Conservation (phyloP, 1,284 basidiomycete species). For the Rhodotorula sp. region DNA sequence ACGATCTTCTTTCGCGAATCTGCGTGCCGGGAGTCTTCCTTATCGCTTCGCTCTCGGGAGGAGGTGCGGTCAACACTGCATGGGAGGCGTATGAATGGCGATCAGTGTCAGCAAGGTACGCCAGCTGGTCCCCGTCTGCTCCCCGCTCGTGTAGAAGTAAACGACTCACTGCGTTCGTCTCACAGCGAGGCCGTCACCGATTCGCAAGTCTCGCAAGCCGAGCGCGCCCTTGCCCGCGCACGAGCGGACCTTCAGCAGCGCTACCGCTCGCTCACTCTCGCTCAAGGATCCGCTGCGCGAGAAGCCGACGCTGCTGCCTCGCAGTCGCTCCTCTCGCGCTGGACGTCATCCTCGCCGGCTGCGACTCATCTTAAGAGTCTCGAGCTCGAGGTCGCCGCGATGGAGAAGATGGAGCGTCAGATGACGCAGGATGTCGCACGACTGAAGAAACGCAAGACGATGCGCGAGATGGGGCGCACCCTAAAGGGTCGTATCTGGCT, state of each 20-base stretch:
- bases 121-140: background rate
- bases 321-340: constrained; percentile 34
- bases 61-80: constrained; percentile 52
- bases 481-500: constrained; percentile 49
- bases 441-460: constrained; percentile 47
- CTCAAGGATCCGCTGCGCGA: constrained; percentile 29
- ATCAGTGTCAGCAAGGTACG: constrained; percentile 44
- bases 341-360: constrained; percentile 36
- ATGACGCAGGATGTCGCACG: constrained; percentile 51
- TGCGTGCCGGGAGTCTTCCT: constrained; percentile 52
- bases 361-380: constrained; percentile 47
- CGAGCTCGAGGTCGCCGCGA: constrained; percentile 50
- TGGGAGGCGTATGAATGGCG: constrained; percentile 53
- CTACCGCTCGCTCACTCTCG: constrained; percentile 27
- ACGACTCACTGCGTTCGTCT: background rate
- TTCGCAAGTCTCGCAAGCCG: constrained; percentile 43
- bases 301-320: constrained; percentile 32
- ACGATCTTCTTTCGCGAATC: constrained; percentile 48
- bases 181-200: constrained; percentile 46
- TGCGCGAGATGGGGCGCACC: constrained; percentile 48
- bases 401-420: constrained; percentile 50
- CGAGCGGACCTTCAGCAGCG: constrained; percentile 43
- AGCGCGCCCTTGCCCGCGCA: constrained; percentile 44
- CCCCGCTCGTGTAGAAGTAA: too few species aligned
- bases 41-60: constrained; percentile 53